phyloP scores from a whole-genome alignment of 2,329 filamentous ascomycete species.

The Neofusicoccum sp. region DNA sequence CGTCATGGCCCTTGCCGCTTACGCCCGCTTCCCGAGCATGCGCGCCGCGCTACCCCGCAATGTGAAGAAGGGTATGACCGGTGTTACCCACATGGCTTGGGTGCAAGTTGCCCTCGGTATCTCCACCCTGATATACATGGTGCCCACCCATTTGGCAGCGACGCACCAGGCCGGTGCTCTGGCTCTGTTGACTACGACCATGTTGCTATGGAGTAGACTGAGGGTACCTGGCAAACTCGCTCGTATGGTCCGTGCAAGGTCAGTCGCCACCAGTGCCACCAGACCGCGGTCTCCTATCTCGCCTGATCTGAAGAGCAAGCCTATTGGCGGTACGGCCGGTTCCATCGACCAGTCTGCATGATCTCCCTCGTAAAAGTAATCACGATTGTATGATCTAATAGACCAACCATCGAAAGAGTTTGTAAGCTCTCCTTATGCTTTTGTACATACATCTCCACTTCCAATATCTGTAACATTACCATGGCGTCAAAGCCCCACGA shows the following conservation, averaged over 20 bases:
- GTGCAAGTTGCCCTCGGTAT: conserved; percentile 86
- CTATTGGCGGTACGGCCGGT: not conserved
- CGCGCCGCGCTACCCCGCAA: conserved; percentile 56
- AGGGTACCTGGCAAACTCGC: conserved; percentile 1
- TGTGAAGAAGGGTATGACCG: conserved; percentile 71
- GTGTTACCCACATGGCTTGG: conserved; percentile 77
- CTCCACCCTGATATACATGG: conserved; percentile 87
- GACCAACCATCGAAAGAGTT: not conserved
- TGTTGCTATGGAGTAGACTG: conserved; percentile 15
- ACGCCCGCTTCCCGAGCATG: conserved; percentile 66
- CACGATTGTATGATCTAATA: not conserved
- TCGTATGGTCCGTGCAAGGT: not conserved
- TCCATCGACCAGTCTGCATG: not conserved
- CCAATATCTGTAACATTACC: not conserved
- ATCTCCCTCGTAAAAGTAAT: not conserved
- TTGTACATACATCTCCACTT: not conserved
- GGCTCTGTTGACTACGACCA: conserved; percentile 65
- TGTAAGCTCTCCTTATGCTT: not conserved
- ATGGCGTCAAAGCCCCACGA: not conserved
- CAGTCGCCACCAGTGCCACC: not conserved
- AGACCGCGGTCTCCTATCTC: conserved; percentile 7
- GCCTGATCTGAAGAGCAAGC: conserved; percentile 3
- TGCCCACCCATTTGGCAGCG: conserved; percentile 82
- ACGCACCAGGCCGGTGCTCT: conserved; percentile 90
- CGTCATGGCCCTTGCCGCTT: conserved; percentile 77